Conservation (phyloP, 148 eudicot genomes). For the Mesembryanthemum crystallinum region DNA sequence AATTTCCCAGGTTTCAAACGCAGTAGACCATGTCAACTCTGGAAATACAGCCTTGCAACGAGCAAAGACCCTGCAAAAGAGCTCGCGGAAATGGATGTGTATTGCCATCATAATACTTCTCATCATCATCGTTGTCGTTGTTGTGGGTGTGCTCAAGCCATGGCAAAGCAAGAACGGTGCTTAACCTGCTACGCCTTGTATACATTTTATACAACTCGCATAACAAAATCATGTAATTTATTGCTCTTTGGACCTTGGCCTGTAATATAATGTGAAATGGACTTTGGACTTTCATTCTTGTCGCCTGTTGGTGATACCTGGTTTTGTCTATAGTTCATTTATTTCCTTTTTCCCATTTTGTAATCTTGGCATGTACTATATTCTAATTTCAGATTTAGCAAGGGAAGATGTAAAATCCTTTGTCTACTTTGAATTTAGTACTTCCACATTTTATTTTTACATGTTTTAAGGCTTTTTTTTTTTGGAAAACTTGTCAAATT, state of each 20-base stretch:
- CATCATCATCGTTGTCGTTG: constrained; percentile 46
- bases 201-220: neutral
- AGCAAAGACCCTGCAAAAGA: constrained; percentile 73
- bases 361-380: neutral
- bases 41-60: constrained; percentile 73
- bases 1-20: constrained; percentile 53
- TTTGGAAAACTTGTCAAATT: too few species aligned
- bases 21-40: constrained; percentile 79
- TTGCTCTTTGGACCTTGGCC: neutral
- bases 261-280: neutral
- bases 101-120: constrained; percentile 69
- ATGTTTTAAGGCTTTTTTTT: too few species aligned
- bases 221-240: constrained; percentile 1
- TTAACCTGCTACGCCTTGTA: constrained; percentile 13
- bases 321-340: constrained; percentile 7
- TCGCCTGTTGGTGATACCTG: constrained; percentile 3
- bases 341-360: neutral
- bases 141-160: constrained; percentile 80
- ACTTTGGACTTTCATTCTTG: too few species aligned
- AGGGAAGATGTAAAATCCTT: too few species aligned
- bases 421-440: neutral
- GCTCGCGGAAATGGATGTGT: constrained; percentile 92
- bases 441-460: too few species aligned
- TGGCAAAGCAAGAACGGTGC: constrained; percentile 71
- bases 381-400: too few species aligned